Base-by-base conservation (phyloP, 1,139 yeast species). In the Candida dubliniensis region DNA sequence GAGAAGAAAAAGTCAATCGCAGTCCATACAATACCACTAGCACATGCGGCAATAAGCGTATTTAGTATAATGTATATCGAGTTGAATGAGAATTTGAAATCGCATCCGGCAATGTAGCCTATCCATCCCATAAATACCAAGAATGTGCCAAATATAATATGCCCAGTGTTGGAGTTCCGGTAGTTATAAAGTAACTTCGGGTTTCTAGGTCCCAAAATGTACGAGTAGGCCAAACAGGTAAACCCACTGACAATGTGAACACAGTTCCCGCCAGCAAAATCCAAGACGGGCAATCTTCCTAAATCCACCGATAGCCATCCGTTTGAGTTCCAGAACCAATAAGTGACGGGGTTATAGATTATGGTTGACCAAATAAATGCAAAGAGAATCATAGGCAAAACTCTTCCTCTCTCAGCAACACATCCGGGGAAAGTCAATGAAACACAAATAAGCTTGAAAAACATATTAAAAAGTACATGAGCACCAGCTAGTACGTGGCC, bases 261-360 rank as follows among this genome's bases (percentile, higher is more conserved):
- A 49, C 82, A 79, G 30, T 77, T 76, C 2, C 87, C 87, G 3
- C 87, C 87, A 0, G 87, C 85, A 60, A 79, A 81, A 59, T 81
- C 87, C 15, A 81, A 61, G 1, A 77, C 82, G 0, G 82, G 82
- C 9, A 73, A 54, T 37, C 64, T 61, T 27, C 59, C 52, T 36
- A 64, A 58, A 45, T 70, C 72, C 0, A 65, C 59, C 1, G 74
- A 67, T 30, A 81, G 68, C 86, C 86, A 81, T 2, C 87, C 87
- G 44, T 72, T 62, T 8, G 61, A 52, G 57, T 80, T 80, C 87
- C 87, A 81, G 52, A 80, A 74, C 87, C 87, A 81, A 57, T 79
- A 80, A 2, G 82, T 80, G 1, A 81, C 75, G 0, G 87, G 87
- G 53, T 80, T 80, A 56, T 81, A 81, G n/a, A 81, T 78, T 10